Base-by-base conservation (phyloP, 1,284 basidiomycete species). In the Trichosporon ovoides region DNA sequence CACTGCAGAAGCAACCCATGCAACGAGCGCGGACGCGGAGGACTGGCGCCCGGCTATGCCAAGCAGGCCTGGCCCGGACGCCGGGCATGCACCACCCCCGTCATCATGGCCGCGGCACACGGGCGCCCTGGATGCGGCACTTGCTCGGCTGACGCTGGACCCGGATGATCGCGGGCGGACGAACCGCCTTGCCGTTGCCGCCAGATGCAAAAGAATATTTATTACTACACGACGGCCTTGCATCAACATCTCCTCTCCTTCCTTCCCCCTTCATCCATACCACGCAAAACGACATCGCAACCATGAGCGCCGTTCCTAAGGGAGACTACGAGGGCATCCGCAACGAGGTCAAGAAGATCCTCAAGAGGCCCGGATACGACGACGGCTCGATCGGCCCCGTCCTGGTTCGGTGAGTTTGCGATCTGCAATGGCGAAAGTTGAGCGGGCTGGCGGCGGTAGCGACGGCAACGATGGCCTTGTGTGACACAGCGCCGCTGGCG, bases 291-390 rank as follows among this genome's bases (percentile, higher is more conserved):
- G 40, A 46, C 40, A 40, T 22, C 11, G 9, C 18, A 18, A 48
- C 22, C 14, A 48, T 48, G 43, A 48, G 43, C 43, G 43, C 43
- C 24, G 43, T 48, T 48, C 43, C 43, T 19, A 48, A 48, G 43
- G 43, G 43, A 31, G 43, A 48, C 24, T 48, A 48, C 43, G 24
- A 48, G 24, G 75, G 68, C 16, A 68, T 78, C 61, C 61, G 69
- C 52, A 66, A 68, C 50, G 70, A 78, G 64, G 68, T 78, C 38
- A 65, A 64, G 52, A 73, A 74, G 59, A 66, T 76, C 22, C 56
- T 78, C 52, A 74, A 76, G 57, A 73, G 74, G 60, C 74, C 74
- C 4, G 73, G 71, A 35, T 78, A 77, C 61, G 77, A 77, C 62
- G 76, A 77, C 68, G 76, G 76, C 14, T 73, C 71, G 10, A 69